A percentile compares a stretch with the other conserved stretches of the same genome.
Evolutionary conservation across 2,329 filamentous ascomycete genomes (phyloP).

Genomic region (Madurella mycetomatis): DNA sequence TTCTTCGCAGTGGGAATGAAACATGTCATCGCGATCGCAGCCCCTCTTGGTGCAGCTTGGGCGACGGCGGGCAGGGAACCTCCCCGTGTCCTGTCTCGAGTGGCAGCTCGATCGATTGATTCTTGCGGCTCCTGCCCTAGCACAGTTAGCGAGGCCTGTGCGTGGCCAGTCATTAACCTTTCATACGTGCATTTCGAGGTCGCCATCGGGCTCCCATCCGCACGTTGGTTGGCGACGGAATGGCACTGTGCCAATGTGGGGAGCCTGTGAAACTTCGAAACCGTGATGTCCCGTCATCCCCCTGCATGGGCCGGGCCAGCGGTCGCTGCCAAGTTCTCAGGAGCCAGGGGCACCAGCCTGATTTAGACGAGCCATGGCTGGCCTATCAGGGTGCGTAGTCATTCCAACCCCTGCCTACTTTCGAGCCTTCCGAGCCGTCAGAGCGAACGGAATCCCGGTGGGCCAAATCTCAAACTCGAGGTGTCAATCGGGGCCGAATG

Average conservation of each 20-base stretch:
- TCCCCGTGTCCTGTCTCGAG: no score
- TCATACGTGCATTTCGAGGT: background rate
- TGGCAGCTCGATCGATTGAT: no score
- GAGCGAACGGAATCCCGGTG: conserved; percentile 10
- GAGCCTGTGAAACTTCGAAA: conserved; percentile 9
- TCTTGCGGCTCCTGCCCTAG: background rate
- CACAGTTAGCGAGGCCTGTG: background rate
- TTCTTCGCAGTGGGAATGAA: background rate
- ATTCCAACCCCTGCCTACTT: background rate
- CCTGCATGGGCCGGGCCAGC: conserved; percentile 12
- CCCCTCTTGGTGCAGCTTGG: no score
- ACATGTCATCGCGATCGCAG: no score
- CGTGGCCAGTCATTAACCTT: background rate
- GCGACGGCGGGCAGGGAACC: no score
- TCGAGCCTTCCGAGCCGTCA: background rate
- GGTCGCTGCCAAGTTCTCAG: conserved; percentile 6
- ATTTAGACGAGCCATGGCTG: conserved; percentile 2
- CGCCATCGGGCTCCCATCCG: background rate
- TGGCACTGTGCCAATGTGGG: background rate
- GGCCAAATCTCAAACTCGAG: conserved; percentile 11
- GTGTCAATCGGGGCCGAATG: conserved; percentile 1
- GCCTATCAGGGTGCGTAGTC: conserved; percentile 20
- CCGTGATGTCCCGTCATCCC: conserved; percentile 8
- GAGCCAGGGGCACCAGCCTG: conserved; percentile 11
- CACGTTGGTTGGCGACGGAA: background rate